Conservation (phyloP, 1,284 basidiomycete genomes). For the Cutaneotrichosporon arboriforme region DNA sequence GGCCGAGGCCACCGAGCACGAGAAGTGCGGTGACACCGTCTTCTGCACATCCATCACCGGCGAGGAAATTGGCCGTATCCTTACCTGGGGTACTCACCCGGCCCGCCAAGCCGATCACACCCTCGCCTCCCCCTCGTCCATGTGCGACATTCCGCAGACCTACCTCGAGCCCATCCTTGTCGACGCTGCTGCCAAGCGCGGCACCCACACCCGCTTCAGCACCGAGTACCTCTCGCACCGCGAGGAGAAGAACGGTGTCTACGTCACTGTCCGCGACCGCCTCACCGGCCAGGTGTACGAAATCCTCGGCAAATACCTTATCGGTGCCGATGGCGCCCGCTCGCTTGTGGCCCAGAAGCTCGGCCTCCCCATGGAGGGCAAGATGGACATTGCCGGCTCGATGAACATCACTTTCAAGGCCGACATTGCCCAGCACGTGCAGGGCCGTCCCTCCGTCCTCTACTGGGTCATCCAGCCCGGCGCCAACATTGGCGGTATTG, state of each 20-base stretch:
- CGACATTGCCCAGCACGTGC: slow-evolving; percentile 8
- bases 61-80: slow-evolving; percentile 17
- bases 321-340: slow-evolving; percentile 15
- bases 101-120: slow-evolving; percentile 14
- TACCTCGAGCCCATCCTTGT: slow-evolving; percentile 19
- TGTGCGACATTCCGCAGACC: slow-evolving; percentile 19
- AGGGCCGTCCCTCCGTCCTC: slow-evolving; percentile 11
- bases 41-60: slow-evolving; percentile 15
- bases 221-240: slow-evolving; percentile 18
- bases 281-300: slow-evolving; percentile 12
- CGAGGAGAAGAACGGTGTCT: slow-evolving; percentile 12
- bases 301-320: slow-evolving; percentile 16
- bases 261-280: slow-evolving; percentile 13
- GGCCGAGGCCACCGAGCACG: slow-evolving; percentile 16
- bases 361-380: slow-evolving; percentile 8
- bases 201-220: slow-evolving; percentile 14
- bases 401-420: slow-evolving; percentile 21
- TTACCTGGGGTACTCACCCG: slow-evolving; percentile 16
- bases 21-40: slow-evolving; percentile 16
- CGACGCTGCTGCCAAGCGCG: slow-evolving; percentile 9
- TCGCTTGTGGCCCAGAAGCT: slow-evolving; percentile 14
- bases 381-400: slow-evolving; percentile 17
- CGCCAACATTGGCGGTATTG: slow-evolving; percentile 15
- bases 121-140: slow-evolving; percentile 11
- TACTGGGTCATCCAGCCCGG: slow-evolving; percentile 20